Percentiles rank a stretch among this genome's conserved stretches.
Conservation (phyloP, 306 rosid species). For the Quercus robur region DNA sequence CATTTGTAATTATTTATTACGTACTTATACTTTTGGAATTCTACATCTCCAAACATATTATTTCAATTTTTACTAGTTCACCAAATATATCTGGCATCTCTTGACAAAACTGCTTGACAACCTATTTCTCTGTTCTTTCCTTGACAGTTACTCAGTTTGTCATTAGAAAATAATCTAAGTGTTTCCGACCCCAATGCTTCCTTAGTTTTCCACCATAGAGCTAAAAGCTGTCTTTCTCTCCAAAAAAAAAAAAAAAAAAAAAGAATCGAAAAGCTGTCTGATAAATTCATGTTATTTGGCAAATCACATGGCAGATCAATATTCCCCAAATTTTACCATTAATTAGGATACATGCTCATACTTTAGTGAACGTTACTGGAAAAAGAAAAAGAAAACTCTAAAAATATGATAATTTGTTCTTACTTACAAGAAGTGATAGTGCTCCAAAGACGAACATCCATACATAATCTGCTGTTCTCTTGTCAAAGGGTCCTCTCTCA, state of each 20-base stretch:
- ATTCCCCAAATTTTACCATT: too few relatives aligned
- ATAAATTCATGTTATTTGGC: too few relatives aligned
- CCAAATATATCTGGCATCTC: too few relatives aligned
- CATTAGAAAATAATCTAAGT: background rate
- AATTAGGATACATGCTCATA: too few relatives aligned
- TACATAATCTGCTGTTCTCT: slow-evolving; percentile 71
- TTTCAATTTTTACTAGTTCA: too few relatives aligned
- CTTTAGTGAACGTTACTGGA: too few relatives aligned
- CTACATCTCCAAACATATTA: too few relatives aligned
- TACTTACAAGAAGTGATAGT: slow-evolving; percentile 61
- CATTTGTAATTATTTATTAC: too few relatives aligned
- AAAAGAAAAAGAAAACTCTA: background rate
- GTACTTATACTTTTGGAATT: too few relatives aligned
- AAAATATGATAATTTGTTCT: background rate
- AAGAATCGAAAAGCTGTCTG: too few relatives aligned
- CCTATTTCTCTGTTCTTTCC: background rate
- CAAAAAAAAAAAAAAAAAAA: too few relatives aligned
- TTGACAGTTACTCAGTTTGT: background rate
- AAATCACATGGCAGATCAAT: too few relatives aligned
- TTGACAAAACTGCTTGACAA: background rate
- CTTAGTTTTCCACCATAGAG: background rate
- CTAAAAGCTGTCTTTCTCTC: background rate
- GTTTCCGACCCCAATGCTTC: background rate
- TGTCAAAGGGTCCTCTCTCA: slow-evolving; percentile 76
- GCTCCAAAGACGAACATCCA: slow-evolving; percentile 81